phyloP scores from a whole-genome alignment of 1,139 yeast genomes.

The Chernovozyma aurita region DNA sequence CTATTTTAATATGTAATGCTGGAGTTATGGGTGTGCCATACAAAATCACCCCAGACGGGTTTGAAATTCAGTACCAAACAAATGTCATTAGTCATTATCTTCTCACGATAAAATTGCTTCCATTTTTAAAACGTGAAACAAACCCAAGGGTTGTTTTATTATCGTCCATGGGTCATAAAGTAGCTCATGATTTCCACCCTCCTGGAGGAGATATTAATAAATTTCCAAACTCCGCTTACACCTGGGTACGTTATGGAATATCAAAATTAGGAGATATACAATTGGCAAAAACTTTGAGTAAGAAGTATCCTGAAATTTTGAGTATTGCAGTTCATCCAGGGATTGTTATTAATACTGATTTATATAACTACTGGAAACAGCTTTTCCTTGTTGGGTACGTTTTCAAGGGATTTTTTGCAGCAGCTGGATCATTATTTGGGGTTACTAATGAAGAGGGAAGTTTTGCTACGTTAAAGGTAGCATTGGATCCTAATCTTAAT shows the following conservation, averaged over 20 bases:
- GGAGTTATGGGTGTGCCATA: constrained; percentile 40
- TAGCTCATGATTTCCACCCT: constrained; percentile 19
- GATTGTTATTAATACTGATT: constrained; percentile 29
- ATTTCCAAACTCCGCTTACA: constrained; percentile 21
- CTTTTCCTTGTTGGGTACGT: constrained; percentile 22
- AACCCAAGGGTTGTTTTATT: constrained; percentile 31
- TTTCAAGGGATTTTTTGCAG: constrained; percentile 14
- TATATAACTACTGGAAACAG: constrained; percentile 29
- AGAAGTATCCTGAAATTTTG: constrained; percentile 28
- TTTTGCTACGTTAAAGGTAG: constrained; percentile 30
- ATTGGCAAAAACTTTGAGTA: constrained; percentile 22
- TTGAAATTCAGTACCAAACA: constrained; percentile 41
- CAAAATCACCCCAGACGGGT: constrained; percentile 31
- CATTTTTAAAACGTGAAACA: constrained; percentile 18
- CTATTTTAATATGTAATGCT: constrained; percentile 38
- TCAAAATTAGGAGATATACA: constrained; percentile 35
- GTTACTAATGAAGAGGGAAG: constrained; percentile 34
- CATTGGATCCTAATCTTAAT: constrained; percentile 26
- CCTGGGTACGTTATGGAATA: constrained; percentile 34
- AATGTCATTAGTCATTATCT: constrained; percentile 33
- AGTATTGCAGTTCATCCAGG: constrained; percentile 40
- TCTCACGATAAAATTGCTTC: constrained; percentile 28
- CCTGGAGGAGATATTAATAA: constrained; percentile 21
- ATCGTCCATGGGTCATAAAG: constrained; percentile 32
- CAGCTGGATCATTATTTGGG: constrained; percentile 17